phyloP scores from a whole-genome alignment of 345 rosid species.

The Brassica napus region DNA sequence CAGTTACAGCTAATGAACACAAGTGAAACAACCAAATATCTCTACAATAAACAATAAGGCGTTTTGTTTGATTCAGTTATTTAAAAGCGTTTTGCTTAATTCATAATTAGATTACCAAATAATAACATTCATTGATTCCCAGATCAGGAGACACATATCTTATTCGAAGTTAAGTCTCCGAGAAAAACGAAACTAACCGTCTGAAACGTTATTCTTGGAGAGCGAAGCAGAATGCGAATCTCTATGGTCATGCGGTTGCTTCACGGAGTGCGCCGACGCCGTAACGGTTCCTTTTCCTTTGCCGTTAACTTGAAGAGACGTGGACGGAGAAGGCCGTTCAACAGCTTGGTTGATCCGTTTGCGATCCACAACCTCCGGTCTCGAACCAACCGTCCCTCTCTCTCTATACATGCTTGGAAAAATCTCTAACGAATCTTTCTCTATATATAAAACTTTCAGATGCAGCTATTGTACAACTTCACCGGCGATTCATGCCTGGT shows the following conservation, averaged over 20 bases:
- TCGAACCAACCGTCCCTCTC: constrained; percentile 58
- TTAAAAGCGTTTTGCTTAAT: background rate
- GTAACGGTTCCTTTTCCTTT: constrained; percentile 50
- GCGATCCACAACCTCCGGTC: constrained; percentile 77
- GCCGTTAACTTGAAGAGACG: constrained; percentile 61
- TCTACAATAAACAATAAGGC: background rate
- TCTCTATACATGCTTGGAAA: constrained; percentile 38
- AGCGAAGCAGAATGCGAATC: constrained; percentile 56
- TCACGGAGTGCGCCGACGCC: constrained; percentile 44
- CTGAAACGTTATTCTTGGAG: constrained; percentile 58
- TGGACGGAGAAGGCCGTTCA: constrained; percentile 79
- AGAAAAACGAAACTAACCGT: constrained; percentile 43
- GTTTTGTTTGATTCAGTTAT: background rate
- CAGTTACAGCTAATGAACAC: constrained; percentile 6
- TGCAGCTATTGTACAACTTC: constrained; percentile 4
- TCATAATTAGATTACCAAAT: background rate
- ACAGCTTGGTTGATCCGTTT: constrained; percentile 78
- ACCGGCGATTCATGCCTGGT: constrained; percentile 25
- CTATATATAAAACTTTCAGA: background rate
- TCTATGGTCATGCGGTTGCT: constrained; percentile 56
- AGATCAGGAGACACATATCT: constrained; percentile 11
- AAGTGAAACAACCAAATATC: background rate
- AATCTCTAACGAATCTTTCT: constrained; percentile 9
- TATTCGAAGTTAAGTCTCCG: background rate
- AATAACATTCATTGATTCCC: background rate